A percentile compares a stretch with the other conserved stretches of the same genome.
Evolutionary conservation across 2,329 filamentous ascomycete genomes (phyloP).

Genomic region (Colletotrichum noveboracense): DNA sequence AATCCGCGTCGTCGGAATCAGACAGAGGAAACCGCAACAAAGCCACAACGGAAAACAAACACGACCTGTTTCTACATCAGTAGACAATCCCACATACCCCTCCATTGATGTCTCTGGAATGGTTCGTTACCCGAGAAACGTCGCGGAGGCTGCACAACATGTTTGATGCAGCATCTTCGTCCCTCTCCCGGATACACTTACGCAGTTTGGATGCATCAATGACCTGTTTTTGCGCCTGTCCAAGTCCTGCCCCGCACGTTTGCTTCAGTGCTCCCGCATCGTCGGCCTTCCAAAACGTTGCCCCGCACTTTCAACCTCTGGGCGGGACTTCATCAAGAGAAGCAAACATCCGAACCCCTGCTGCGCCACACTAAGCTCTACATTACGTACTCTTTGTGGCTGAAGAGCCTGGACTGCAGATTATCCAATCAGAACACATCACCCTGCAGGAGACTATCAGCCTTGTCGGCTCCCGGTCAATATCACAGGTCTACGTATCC

Average conservation of each 20-base stretch:
- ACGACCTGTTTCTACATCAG: background rate
- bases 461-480: conserved; percentile 2
- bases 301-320: background rate
- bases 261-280: background rate
- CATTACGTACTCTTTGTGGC: background rate
- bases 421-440: conserved; percentile 9
- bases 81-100: background rate
- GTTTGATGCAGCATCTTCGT: background rate
- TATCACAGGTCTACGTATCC: conserved; percentile 2
- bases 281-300: background rate
- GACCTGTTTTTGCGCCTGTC: background rate
- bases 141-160: conserved; percentile 8
- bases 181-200: background rate
- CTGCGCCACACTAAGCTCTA: background rate
- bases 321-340: background rate
- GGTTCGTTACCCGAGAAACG: background rate
- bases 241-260: conserved; percentile 15
- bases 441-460: background rate
- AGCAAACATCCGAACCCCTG: background rate
- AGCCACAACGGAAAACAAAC: background rate
- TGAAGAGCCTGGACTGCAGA: background rate
- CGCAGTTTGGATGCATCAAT: background rate
- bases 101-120: background rate
- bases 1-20: background rate
- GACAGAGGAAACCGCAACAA: background rate